Evolutionary conservation across 2,329 filamentous ascomycete species (phyloP).

Genomic region (Aspergillus alliaceus): DNA sequence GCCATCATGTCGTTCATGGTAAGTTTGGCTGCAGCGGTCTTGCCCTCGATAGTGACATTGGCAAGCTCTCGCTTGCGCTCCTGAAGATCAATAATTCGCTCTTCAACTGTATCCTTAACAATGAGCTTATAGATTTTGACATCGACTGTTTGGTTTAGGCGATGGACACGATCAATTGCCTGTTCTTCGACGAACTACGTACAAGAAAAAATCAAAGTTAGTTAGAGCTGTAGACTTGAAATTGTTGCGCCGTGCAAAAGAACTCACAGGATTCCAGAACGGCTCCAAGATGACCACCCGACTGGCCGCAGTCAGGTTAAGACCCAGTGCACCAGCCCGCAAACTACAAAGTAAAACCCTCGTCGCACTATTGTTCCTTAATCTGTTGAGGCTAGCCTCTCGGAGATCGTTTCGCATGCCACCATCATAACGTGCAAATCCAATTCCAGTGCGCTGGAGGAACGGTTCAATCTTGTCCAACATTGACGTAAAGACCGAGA

Average conservation of each 20-base stretch:
- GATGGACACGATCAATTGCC: slow-evolving; percentile 96
- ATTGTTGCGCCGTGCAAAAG: slow-evolving; percentile 9
- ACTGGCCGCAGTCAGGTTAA: slow-evolving; percentile 92
- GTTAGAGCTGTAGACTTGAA: slow-evolving; percentile 9
- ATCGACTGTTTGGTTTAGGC: slow-evolving; percentile 93
- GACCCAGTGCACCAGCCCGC: slow-evolving; percentile 86
- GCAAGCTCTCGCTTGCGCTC: slow-evolving; percentile 90
- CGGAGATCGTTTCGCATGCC: slow-evolving; percentile 91
- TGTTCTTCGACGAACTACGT: slow-evolving; percentile 93
- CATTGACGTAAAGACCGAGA: slow-evolving; percentile 98
- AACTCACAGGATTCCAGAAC: slow-evolving; percentile 89
- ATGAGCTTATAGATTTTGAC: slow-evolving; percentile 95
- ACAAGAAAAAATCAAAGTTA: slow-evolving; percentile 9
- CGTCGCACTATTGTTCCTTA: slow-evolving; percentile 73
- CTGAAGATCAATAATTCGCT: slow-evolving; percentile 90
- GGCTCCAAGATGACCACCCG: slow-evolving; percentile 94
- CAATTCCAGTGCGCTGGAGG: slow-evolving; percentile 69
- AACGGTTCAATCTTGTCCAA: slow-evolving; percentile 94
- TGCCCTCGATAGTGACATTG: slow-evolving; percentile 85
- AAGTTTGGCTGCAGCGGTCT: slow-evolving; percentile 74
- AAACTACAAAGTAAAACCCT: slow-evolving; percentile 88
- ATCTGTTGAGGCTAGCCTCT: slow-evolving; percentile 76
- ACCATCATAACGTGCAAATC: slow-evolving; percentile 88
- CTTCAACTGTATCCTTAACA: slow-evolving; percentile 82
- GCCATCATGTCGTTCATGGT: slow-evolving; percentile 91